phyloP scores from a whole-genome alignment of 1,284 basidiomycete species.

The Cutaneotrichosporon cavernicola region DNA sequence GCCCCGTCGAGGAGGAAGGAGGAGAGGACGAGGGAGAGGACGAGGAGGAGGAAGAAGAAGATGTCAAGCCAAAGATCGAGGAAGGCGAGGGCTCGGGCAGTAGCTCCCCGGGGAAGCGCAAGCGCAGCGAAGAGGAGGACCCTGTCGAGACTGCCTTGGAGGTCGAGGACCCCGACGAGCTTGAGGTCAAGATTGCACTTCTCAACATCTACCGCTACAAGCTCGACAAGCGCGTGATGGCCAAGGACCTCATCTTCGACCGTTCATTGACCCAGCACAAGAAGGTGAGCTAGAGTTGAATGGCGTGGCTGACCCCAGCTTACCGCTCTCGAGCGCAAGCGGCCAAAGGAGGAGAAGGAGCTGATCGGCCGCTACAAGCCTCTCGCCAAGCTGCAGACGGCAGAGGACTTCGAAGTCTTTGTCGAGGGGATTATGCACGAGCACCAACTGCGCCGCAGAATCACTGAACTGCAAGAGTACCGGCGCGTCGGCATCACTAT shows the following conservation, averaged over 20 bases:
- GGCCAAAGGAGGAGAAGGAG: slow-evolving; percentile 87
- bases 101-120: slow-evolving; percentile 57
- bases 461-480: slow-evolving; percentile 84
- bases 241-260: slow-evolving; percentile 90
- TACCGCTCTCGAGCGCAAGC: slow-evolving; percentile 84
- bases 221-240: slow-evolving; percentile 81
- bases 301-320: slow-evolving; percentile 59
- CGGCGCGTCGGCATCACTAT: slow-evolving; percentile 78
- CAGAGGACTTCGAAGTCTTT: slow-evolving; percentile 86
- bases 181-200: slow-evolving; percentile 51
- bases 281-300: slow-evolving; percentile 61
- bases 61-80: slow-evolving; percentile 26
- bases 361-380: slow-evolving; percentile 84
- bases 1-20: slow-evolving; percentile 35
- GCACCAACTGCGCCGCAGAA: slow-evolving; percentile 75
- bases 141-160: slow-evolving; percentile 65
- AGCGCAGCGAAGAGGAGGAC: slow-evolving; percentile 62
- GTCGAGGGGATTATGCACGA: slow-evolving; percentile 88
- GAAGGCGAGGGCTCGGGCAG: slow-evolving; percentile 25
- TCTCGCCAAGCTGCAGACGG: slow-evolving; percentile 87
- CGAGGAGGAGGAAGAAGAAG: slow-evolving; percentile 37
- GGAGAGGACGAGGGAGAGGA: slow-evolving; percentile 41
- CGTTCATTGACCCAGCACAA: slow-evolving; percentile 90
- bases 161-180: slow-evolving; percentile 57
- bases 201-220: slow-evolving; percentile 91